Evolutionary conservation across 2,329 filamentous ascomycete species (phyloP), one percentile per base, ranked within the genome.

Genomic region (Colletotrichum abscissum): DNA sequence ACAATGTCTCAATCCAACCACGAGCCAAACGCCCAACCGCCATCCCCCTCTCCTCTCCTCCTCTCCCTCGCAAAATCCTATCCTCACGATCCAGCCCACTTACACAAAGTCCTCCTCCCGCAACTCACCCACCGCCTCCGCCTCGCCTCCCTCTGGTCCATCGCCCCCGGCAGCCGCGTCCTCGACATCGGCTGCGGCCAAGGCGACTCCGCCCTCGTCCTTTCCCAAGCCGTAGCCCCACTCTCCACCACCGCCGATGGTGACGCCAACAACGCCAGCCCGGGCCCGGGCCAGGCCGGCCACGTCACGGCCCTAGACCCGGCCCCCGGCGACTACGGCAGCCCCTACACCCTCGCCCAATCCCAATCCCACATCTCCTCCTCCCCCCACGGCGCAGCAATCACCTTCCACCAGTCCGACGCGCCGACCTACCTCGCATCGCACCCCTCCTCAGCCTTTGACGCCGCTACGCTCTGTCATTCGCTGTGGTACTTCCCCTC

Each of bases 141-240:
- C 63, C 72, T 74, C 24, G 9, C 62, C 30, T 16, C 58, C n/a
- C 49, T 69, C 33, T 74, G 72, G 72, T 72, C 69, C 72, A 68
- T 74, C 46, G 22, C 63, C 24, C 69, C 72, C 24, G 60, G 62
- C 19, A 60, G 33, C 22, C 60, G 35, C 14, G 58, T 75, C 26
- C 74, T 75, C 46, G 74, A 75, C 67, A 67, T 74, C 58, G 74
- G 74, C 57, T 75, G 74, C 72, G 74, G 74, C 11, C 74, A 74
- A 33, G 72, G 72, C 54, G 72, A 74, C 63, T 74, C 72, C 35
- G 58, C 69, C 11, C 58, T 74, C 24, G 69, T 69, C 35, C 72
- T 74, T 33, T 30, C 72, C 22, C 63, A 74, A n/a, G 19, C 26
- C n/a, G 69, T 74, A n/a, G 54, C 55, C 58, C 38, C 49, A 1